phyloP scores from a whole-genome alignment of 208 protist genomes.

The Leishmania aethiopica region DNA sequence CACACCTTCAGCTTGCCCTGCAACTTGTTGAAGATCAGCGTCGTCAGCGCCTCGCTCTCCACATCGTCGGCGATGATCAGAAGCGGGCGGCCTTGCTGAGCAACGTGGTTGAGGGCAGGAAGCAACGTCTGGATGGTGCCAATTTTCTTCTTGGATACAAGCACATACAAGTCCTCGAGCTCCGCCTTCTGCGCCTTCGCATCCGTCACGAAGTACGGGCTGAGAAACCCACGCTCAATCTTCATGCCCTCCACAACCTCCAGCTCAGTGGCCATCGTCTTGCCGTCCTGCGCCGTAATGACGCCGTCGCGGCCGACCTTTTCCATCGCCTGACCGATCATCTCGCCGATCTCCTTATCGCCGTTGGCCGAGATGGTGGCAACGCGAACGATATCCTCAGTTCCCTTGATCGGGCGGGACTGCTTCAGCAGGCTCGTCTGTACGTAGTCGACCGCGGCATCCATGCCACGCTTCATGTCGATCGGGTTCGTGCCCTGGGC shows the following conservation, averaged over 20 bases:
- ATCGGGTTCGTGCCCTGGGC: constrained; percentile 99
- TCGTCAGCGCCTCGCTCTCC: constrained; percentile 96
- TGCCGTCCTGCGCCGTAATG: constrained; percentile 99
- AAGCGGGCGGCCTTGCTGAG: constrained; percentile 87
- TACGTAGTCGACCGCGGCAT: constrained; percentile 94
- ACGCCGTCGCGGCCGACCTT: constrained; percentile 99
- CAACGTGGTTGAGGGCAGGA: constrained; percentile 92
- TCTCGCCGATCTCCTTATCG: constrained; percentile 97
- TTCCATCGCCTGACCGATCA: constrained; percentile 99
- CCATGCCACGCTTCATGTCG: constrained; percentile 99
- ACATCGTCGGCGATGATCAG: constrained; percentile 99
- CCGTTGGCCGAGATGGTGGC: constrained; percentile 99
- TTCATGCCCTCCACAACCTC: constrained; percentile 98
- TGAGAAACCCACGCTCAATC: constrained; percentile 98
- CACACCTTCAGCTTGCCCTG: constrained; percentile 88
- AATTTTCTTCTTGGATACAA: constrained; percentile 98
- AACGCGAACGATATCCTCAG: constrained; percentile 97
- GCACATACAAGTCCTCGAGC: constrained; percentile 96
- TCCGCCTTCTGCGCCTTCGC: constrained; percentile 96
- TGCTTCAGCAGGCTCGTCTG: constrained; percentile 88
- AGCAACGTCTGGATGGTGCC: constrained; percentile 87
- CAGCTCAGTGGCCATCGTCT: constrained; percentile 97
- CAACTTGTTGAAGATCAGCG: constrained; percentile 89
- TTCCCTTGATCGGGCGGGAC: constrained; percentile 94
- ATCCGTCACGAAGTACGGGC: constrained; percentile 99